Evolutionary conservation across 352 stramenopile species (phyloP).

Genomic region (Pythium pectinolyticum): DNA sequence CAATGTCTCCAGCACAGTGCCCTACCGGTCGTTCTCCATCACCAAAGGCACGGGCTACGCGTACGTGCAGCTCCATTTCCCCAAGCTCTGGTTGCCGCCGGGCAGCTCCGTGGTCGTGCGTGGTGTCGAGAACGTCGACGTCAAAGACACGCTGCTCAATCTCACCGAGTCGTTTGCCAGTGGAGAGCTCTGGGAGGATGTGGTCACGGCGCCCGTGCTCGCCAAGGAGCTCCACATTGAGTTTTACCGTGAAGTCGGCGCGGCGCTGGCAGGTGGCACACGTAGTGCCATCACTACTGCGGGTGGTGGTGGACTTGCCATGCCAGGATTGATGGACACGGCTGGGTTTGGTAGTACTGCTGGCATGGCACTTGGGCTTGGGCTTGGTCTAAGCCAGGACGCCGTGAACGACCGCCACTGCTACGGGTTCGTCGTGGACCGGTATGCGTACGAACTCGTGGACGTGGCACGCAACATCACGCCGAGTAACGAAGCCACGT

Average conservation of each 20-base stretch:
- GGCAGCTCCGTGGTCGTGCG: slow-evolving; percentile 45
- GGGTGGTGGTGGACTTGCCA: not conserved
- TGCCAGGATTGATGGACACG: not conserved
- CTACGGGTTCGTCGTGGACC: slow-evolving; percentile 59
- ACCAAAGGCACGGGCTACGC: slow-evolving; percentile 54
- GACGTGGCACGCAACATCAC: slow-evolving; percentile 42
- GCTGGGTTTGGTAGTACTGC: too few relatives aligned
- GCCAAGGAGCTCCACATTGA: slow-evolving; percentile 59
- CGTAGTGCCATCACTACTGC: not conserved
- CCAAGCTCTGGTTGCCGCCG: slow-evolving; percentile 44
- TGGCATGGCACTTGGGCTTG: too few relatives aligned
- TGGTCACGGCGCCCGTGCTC: slow-evolving; percentile 36
- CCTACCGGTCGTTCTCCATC: slow-evolving; percentile 51
- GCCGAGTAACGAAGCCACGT: slow-evolving; percentile 47
- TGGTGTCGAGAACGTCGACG: slow-evolving; percentile 44
- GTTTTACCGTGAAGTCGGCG: slow-evolving; percentile 40
- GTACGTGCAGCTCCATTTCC: slow-evolving; percentile 53
- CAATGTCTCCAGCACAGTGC: slow-evolving; percentile 28
- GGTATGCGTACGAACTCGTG: slow-evolving; percentile 47
- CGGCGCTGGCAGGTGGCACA: not conserved
- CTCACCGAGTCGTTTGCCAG: slow-evolving; percentile 39
- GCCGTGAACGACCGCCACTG: slow-evolving; percentile 32
- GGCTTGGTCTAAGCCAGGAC: not conserved
- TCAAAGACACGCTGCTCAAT: slow-evolving; percentile 40
- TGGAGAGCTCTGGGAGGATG: slow-evolving; percentile 27